Evolutionary conservation across 805 yeast species (phyloP).

Genomic region (Wickerhamomyces subpelliculosus): DNA sequence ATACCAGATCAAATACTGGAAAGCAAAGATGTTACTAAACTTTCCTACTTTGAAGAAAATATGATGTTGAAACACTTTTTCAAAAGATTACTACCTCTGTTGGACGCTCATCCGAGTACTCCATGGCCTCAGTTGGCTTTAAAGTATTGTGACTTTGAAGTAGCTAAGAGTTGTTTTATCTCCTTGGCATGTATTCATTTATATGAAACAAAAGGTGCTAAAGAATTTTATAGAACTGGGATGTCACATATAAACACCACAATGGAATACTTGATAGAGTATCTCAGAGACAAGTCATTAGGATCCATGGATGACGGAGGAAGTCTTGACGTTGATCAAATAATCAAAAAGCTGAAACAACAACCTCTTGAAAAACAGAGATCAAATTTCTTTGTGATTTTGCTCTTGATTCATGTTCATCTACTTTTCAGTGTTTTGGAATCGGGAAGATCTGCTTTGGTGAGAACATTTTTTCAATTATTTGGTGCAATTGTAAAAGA

Average conservation of each 20-base stretch:
- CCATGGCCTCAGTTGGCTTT: conserved; percentile 58
- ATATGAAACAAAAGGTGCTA: conserved; percentile 47
- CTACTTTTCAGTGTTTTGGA: conserved; percentile 46
- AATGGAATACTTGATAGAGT: conserved; percentile 45
- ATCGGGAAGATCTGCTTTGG: conserved; percentile 45
- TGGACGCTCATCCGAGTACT: conserved; percentile 54
- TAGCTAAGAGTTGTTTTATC: conserved; percentile 51
- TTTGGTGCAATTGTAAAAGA: conserved; percentile 45
- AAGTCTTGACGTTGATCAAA: conserved; percentile 25
- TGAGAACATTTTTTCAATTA: conserved; percentile 40
- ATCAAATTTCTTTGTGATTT: conserved; percentile 39
- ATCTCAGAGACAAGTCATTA: conserved; percentile 24
- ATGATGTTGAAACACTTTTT: conserved; percentile 51
- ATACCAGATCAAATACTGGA: no score
- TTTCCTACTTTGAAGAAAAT: conserved; percentile 42
- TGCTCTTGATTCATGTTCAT: conserved; percentile 48
- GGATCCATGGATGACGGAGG: conserved; percentile 7
- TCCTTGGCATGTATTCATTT: conserved; percentile 51
- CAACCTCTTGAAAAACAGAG: conserved; percentile 28
- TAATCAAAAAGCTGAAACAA: conserved; percentile 29
- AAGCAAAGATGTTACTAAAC: background rate
- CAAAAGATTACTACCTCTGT: conserved; percentile 41
- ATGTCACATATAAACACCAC: conserved; percentile 48
- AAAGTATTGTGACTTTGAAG: conserved; percentile 49
- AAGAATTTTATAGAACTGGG: conserved; percentile 45